These are phyloP conservation scores for Akanthomyces dipterigenus DNA, from an alignment of 2,329 filamentous ascomycete species.

Conservation along the genomic window DNA sequence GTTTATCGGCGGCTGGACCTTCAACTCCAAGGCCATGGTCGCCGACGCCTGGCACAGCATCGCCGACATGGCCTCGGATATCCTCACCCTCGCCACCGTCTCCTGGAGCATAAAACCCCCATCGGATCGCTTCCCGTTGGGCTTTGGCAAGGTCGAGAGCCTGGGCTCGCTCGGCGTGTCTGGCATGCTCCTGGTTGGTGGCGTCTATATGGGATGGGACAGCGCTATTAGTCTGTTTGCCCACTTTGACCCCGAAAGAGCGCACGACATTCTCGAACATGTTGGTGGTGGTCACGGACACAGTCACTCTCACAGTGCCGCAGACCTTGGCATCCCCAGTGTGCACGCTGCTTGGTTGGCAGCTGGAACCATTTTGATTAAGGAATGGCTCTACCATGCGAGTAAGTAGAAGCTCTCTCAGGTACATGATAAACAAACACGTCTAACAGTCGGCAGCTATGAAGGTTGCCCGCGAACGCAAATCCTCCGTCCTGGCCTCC, in stretches of 20 bases:
- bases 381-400: conserved; percentile 95
- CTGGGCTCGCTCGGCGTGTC: conserved; percentile 90
- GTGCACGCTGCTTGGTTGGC: conserved; percentile 95
- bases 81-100: conserved; percentile 89
- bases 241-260: conserved; percentile 65
- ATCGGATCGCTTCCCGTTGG: conserved; percentile 74
- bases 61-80: conserved; percentile 89
- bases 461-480: conserved; percentile 90
- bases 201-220: conserved; percentile 85
- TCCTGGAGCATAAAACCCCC: conserved; percentile 87
- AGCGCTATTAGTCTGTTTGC: conserved; percentile 61
- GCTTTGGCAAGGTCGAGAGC: conserved; percentile 97
- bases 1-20: conserved; percentile 83
- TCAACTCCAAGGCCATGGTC: conserved; percentile 89
- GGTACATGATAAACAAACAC: neutral
- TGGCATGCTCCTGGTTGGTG: conserved; percentile 80
- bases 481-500: conserved; percentile 90
- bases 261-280: conserved; percentile 57
- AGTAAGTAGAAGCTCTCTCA: conserved; percentile 55
- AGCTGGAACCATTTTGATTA: conserved; percentile 79
- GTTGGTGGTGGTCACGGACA: conserved; percentile 58
- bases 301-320: conserved; percentile 45
- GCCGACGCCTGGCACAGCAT: conserved; percentile 95
- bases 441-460: conserved; percentile 55
- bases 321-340: conserved; percentile 56